Evolutionary conservation across 2,329 filamentous ascomycete genomes (phyloP).

Genomic region (Nemania sp.): DNA sequence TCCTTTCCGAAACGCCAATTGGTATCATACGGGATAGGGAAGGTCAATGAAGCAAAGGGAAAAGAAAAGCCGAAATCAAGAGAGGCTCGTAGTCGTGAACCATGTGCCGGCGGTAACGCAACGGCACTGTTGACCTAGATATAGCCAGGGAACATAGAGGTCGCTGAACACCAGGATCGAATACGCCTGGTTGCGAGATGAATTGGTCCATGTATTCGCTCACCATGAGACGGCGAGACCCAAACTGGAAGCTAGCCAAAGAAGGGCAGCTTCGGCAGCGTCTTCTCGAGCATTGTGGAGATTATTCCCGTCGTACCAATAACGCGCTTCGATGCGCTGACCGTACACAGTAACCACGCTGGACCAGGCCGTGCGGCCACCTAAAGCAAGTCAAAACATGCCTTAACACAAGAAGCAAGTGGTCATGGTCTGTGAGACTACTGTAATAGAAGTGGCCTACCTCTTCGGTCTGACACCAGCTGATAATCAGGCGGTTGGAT

Average conservation of each 20-base stretch:
- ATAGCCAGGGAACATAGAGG: slow-evolving; percentile 6
- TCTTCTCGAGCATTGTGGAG: slow-evolving; percentile 91
- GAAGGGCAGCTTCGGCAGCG: slow-evolving; percentile 84
- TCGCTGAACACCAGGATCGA: slow-evolving; percentile 1
- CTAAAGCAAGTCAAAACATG: slow-evolving; percentile 57
- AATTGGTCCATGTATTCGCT: slow-evolving; percentile 20
- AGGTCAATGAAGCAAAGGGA: slow-evolving; percentile 41
- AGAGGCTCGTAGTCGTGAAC: slow-evolving; percentile 23
- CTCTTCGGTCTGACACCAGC: slow-evolving; percentile 80
- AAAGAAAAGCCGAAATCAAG: slow-evolving; percentile 19
- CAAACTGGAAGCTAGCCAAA: slow-evolving; percentile 61
- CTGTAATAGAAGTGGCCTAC: slow-evolving; percentile 55
- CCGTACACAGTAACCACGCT: slow-evolving; percentile 80
- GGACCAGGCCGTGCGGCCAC: slow-evolving; percentile 92
- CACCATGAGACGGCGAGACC: slow-evolving; percentile 49
- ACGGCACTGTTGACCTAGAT: neutral
- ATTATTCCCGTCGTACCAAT: slow-evolving; percentile 92
- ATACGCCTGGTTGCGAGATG: slow-evolving; percentile 23
- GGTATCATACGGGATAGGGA: slow-evolving; percentile 46
- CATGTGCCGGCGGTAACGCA: slow-evolving; percentile 6
- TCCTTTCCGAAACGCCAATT: slow-evolving; percentile 50
- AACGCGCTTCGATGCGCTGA: slow-evolving; percentile 75
- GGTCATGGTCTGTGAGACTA: neutral
- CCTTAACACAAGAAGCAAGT: slow-evolving; percentile 25
- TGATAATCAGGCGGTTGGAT: slow-evolving; percentile 71